These are phyloP conservation scores for Bruguiera parviflora DNA, from an alignment of 345 rosid genomes.

Conservation along the genomic window DNA sequence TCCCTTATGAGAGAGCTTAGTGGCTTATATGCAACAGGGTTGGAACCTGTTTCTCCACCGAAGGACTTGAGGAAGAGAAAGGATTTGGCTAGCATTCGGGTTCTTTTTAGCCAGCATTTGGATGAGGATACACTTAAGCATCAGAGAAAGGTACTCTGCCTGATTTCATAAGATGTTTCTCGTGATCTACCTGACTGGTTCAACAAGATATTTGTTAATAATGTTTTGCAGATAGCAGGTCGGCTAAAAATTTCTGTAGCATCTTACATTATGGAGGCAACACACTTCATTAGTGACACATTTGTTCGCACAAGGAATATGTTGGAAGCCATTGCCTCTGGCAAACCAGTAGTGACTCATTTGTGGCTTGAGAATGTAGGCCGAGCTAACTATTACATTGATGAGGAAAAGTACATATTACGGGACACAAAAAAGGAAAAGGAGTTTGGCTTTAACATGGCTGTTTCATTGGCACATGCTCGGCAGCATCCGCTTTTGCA, in stretches of 20 bases:
- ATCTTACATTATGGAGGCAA: conserved; percentile 62
- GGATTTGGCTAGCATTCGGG: conserved; percentile 59
- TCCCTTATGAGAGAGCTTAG: conserved; percentile 45
- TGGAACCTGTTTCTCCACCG: conserved; percentile 36
- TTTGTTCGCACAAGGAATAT: conserved; percentile 85
- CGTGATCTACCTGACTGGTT: not conserved
- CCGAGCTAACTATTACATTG: conserved; percentile 60
- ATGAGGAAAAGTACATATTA: conserved; percentile 57
- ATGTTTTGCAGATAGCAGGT: conserved; percentile 53
- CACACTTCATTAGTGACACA: conserved; percentile 70
- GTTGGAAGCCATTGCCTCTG: conserved; percentile 83
- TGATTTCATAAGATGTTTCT: conserved; percentile 3
- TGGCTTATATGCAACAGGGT: conserved; percentile 37
- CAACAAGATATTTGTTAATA: conserved; percentile 16
- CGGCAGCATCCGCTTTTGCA: conserved; percentile 53
- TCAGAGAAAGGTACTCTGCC: conserved; percentile 66
- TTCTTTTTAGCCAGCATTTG: conserved; percentile 85
- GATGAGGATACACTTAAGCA: conserved; percentile 68
- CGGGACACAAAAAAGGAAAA: conserved; percentile 72
- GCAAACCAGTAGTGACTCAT: conserved; percentile 76
- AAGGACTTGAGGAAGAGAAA: conserved; percentile 69
- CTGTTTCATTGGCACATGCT: conserved; percentile 64
- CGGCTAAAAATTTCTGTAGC: conserved; percentile 61
- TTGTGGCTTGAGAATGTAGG: conserved; percentile 77
- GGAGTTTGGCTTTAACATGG: conserved; percentile 77